These are phyloP conservation scores for Amanita pseudoporphyria DNA, from an alignment of 768 basidiomycete genomes.

Conservation along the genomic window DNA sequence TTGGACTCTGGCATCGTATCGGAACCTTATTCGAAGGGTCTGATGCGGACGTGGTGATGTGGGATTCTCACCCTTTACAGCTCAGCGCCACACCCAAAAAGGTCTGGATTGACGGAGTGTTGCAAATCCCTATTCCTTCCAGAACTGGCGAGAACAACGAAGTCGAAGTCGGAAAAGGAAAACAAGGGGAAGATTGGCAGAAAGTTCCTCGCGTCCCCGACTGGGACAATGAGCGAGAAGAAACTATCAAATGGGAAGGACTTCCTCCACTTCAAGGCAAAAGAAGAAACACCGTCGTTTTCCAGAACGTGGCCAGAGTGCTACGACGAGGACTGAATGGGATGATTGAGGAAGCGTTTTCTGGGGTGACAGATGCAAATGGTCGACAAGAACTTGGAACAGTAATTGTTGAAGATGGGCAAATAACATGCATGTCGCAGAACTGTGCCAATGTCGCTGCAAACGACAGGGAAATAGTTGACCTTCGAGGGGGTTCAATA, in stretches of 20 bases:
- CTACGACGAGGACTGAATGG: conserved; percentile 26
- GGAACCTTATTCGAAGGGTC: conserved; percentile 50
- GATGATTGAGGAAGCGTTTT: conserved; percentile 22
- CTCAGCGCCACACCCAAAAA: conserved; percentile 67
- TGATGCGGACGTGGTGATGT: conserved; percentile 65
- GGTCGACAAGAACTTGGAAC: conserved; percentile 14
- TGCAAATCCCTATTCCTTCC: conserved; percentile 48
- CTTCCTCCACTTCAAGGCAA: conserved; percentile 50
- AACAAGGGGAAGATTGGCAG: conserved; percentile 33
- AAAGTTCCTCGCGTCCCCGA: conserved; percentile 45
- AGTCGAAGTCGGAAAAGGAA: conserved; percentile 33
- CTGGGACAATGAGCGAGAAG: conserved; percentile 54
- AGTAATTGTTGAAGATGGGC: conserved; percentile 40
- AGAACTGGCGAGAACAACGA: conserved; percentile 27
- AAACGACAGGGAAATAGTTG: conserved; percentile 26
- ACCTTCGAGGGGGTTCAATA: conserved; percentile 62
- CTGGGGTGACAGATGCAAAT: conserved; percentile 14
- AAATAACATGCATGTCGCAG: conserved; percentile 40
- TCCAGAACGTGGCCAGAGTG: conserved; percentile 57
- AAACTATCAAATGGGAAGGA: conserved; percentile 55
- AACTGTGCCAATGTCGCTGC: conserved; percentile 19
- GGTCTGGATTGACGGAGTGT: conserved; percentile 81
- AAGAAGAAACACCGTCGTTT: conserved; percentile 32
- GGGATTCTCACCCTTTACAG: conserved; percentile 68
- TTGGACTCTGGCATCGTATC: conserved; percentile 70